Base-by-base conservation (phyloP, 257 asterid genomes). In the Nicotiana attenuata region DNA sequence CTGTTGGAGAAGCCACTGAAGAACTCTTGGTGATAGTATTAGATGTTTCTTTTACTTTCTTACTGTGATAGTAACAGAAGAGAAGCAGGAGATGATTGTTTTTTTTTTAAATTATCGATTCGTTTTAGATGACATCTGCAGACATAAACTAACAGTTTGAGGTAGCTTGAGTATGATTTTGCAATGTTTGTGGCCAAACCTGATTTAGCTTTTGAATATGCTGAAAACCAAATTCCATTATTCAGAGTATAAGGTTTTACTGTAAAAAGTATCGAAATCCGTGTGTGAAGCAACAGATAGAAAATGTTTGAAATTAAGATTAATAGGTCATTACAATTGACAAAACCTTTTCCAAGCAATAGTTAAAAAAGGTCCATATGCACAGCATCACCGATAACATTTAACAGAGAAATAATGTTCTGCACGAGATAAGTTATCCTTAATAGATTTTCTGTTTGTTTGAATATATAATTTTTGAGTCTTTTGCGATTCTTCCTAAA, bases 1-100 rank as follows among this genome's bases (percentile, higher is more conserved):
- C 81, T 93, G 73, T 81, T 93, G 83, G 90, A 92, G 88, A 92
- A 92, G 81, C 95, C 97, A 61, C 69, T 90, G 76, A 83, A 85
- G 6, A 86, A 89, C 83, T 92, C 93, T 82, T 90, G 93, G 93
- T 88, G 91, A 89, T 64, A 76, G 67, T 65, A 35, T 1, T 20
- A 66, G 3, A 11, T 60, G 20, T 67, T 19, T 38, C 17, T 59
- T 33, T 24, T 55, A 61, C 31, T 50, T 17, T 35, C 45, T 61
- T 50, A 67, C 45, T 69, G n/a, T 55, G 77, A 31, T 26, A 75
- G 52, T 5, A 10, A 33, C 10, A 61, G 11, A 80, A 75, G 22
- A 57, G 24, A 57, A 17, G 22, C 7, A 75, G 63, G 41, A 47
- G 38, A 24, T 47, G 38, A 47, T 47, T 29, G 60, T 24, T 50